Base-by-base conservation (phyloP, 345 rosid species). In the Clarkia xantiana region DNA sequence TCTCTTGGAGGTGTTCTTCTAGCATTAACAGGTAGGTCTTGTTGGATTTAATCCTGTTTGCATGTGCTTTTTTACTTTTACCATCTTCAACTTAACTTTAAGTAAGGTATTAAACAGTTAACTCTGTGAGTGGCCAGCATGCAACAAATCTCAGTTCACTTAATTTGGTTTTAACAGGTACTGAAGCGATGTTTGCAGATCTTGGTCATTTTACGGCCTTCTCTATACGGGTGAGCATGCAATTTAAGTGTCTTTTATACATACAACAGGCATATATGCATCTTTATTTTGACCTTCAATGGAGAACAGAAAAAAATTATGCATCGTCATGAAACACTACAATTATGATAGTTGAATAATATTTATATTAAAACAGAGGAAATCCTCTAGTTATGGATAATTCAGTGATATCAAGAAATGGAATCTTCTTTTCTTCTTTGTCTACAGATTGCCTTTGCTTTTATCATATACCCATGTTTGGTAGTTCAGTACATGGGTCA, bases 401-500 rank as follows among this genome's bases (percentile, higher is more conserved):
- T 29, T 29, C 18, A 10, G 14, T 10, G 38, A n/a, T 48, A 48
- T 8, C 53, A 34, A 49, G 2, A 34, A 14, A 25, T 13, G 12
- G 13, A 29, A 15, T 12, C 7, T 47, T 16, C 14, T 45, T 29
- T 47, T 17, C 14, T 34, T 29, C 20, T 39, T 10, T 57, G 36
- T 46, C 15, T 63, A 76, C 88, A 85, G 95, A 76, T 89, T 56
- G 88, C 94, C 12, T 89, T 89, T 60, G 71, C 74, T 17, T 60
- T 72, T 61, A 69, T 77, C 18, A 63, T 89, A 61, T 89, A 89
- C 68, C 97, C 95, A 11, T 85, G 95, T 71, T 72, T 89, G 81
- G 94, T 85, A 59, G 75, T 85, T 54, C 97, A 89, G 67, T 89
- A 89, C 74, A 85, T 89, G 97, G 97, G 94, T 41, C 97, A 89